These are phyloP conservation scores for Phytophthora tentaculata DNA, from an alignment of 352 stramenopile genomes.

Conservation along the genomic window DNA sequence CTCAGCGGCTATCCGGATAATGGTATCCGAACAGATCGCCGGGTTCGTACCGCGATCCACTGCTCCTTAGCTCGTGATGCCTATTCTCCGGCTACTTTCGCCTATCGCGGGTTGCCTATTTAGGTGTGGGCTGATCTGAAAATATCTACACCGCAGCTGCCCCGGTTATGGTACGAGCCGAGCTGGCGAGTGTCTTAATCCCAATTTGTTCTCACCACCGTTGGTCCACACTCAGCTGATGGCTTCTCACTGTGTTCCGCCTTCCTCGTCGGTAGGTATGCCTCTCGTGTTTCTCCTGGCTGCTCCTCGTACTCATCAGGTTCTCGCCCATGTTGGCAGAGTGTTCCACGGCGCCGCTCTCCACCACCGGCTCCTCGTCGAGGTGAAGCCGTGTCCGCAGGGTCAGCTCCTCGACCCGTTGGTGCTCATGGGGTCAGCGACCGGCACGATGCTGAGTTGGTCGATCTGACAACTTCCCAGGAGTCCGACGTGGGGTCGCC, in stretches of 20 bases:
- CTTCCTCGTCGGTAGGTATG: neutral
- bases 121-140: neutral
- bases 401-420: neutral
- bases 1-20: neutral
- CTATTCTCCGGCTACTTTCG: no score
- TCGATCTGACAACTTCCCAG: neutral
- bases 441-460: neutral
- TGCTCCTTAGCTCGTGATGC: neutral
- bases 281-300: neutral
- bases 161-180: conserved; percentile 5
- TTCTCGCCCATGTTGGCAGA: neutral
- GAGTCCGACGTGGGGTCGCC: neutral
- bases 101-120: no score
- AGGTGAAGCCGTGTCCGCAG: neutral
- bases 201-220: neutral
- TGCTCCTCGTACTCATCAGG: no score
- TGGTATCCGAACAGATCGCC: neutral
- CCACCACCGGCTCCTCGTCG: neutral
- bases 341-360: no score
- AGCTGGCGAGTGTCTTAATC: neutral
- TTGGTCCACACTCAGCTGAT: neutral
- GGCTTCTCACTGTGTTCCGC: neutral
- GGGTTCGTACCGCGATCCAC: neutral
- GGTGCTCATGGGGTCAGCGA: neutral
- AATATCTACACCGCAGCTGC: neutral